A percentile compares a stretch with the other conserved stretches of the same genome.
Conservation (phyloP, 306 rosid genomes). For the Malus sylvestris region DNA sequence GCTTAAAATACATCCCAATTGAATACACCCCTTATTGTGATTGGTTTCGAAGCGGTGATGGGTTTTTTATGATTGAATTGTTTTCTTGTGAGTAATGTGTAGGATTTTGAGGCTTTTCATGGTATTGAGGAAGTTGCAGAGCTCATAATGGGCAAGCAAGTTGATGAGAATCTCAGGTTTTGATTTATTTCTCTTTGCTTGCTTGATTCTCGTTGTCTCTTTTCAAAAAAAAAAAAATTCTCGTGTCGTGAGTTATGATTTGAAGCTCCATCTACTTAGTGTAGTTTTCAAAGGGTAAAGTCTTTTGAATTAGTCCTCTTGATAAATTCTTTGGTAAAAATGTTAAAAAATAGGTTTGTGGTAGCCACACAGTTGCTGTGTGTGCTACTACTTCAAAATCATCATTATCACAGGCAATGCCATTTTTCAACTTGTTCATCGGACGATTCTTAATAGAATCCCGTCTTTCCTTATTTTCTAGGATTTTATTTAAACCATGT, state of each 20-base stretch:
- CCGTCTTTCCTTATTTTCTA: neutral
- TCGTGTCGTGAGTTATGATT: too few relatives aligned
- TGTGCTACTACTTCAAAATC: too few relatives aligned
- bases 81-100: neutral
- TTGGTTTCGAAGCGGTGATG: neutral
- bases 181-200: neutral
- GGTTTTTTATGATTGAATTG: neutral
- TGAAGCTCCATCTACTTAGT: too few relatives aligned
- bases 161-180: slow-evolving; percentile 88
- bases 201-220: neutral
- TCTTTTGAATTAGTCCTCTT: too few relatives aligned
- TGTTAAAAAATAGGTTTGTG: too few relatives aligned
- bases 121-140: slow-evolving; percentile 88
- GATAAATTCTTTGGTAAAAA: too few relatives aligned
- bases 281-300: too few relatives aligned
- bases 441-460: neutral
- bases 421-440: neutral
- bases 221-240: neutral
- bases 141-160: slow-evolving; percentile 76
- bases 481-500: neutral
- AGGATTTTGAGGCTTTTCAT: slow-evolving; percentile 70
- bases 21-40: too few relatives aligned
- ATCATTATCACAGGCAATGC: too few relatives aligned
- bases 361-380: too few relatives aligned
- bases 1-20: too few relatives aligned